Evolutionary conservation across 257 asterid species (phyloP).

Genomic region (Nicotiana tomentosiformis): DNA sequence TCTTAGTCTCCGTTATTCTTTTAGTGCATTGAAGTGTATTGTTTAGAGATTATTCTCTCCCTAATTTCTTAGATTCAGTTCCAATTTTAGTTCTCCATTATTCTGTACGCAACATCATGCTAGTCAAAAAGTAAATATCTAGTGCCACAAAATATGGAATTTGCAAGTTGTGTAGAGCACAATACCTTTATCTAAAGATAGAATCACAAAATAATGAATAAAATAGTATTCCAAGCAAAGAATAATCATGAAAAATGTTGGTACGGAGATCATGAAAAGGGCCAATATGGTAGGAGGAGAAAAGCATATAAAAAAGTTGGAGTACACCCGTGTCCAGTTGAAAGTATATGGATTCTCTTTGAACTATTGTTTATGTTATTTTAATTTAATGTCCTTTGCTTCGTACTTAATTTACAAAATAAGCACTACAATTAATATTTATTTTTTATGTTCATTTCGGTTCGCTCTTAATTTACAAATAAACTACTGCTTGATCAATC

Average conservation of each 20-base stretch:
- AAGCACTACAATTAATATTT: background rate
- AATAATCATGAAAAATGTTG: slow-evolving; percentile 2
- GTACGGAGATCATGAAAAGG: background rate
- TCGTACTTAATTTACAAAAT: background rate
- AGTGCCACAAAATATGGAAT: background rate
- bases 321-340: background rate
- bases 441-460: background rate
- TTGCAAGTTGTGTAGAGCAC: background rate
- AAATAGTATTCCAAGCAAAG: slow-evolving; percentile 7
- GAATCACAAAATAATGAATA: background rate
- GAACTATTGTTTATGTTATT: background rate
- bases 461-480: background rate
- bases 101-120: background rate
- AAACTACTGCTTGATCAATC: background rate
- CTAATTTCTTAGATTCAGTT: too few relatives aligned
- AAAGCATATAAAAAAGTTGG: background rate
- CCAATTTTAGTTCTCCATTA: too few relatives aligned
- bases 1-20: too few relatives aligned
- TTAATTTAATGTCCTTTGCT: background rate
- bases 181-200: slow-evolving; percentile 12
- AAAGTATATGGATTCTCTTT: background rate
- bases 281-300: background rate
- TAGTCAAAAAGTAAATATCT: background rate
- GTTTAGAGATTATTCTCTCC: too few relatives aligned
- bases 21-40: too few relatives aligned